phyloP scores from a whole-genome alignment of 441 rosid genomes.

The Brassica hybrid region DNA sequence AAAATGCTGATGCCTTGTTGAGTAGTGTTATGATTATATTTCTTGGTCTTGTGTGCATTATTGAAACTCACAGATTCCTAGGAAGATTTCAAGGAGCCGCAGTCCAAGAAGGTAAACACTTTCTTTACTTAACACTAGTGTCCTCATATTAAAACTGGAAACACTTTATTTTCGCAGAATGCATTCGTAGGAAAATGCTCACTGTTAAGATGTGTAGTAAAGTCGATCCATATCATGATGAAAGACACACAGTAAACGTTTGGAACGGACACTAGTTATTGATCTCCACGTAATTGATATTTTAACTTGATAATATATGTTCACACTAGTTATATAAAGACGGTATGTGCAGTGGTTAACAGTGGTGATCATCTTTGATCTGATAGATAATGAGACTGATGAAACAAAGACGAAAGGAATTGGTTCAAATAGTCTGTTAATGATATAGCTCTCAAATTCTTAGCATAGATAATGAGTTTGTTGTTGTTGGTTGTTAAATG shows the following conservation, averaged over 20 bases:
- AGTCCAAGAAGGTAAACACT: constrained; percentile 42
- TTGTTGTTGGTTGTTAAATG: constrained; percentile 15
- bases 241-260: neutral
- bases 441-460: neutral
- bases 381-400: neutral
- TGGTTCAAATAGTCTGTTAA: neutral
- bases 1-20: constrained; percentile 12
- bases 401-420: neutral
- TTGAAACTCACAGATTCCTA: constrained; percentile 37
- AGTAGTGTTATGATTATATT: constrained; percentile 7
- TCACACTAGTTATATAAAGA: neutral
- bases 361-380: constrained; percentile 6
- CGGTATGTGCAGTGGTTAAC: neutral
- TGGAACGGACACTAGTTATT: neutral
- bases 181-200: neutral
- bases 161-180: constrained; percentile 3
- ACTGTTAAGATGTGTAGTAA: neutral
- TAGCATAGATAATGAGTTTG: neutral
- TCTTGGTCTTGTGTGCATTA: neutral
- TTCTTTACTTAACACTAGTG: constrained; percentile 11
- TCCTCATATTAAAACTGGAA: constrained; percentile 15
- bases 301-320: neutral
- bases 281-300: neutral
- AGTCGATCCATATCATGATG: neutral
- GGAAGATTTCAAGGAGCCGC: constrained; percentile 46